Evolutionary conservation across 345 rosid genomes (phyloP), one percentile per base, ranked within the genome.

Genomic region (Citropsis articulata): DNA sequence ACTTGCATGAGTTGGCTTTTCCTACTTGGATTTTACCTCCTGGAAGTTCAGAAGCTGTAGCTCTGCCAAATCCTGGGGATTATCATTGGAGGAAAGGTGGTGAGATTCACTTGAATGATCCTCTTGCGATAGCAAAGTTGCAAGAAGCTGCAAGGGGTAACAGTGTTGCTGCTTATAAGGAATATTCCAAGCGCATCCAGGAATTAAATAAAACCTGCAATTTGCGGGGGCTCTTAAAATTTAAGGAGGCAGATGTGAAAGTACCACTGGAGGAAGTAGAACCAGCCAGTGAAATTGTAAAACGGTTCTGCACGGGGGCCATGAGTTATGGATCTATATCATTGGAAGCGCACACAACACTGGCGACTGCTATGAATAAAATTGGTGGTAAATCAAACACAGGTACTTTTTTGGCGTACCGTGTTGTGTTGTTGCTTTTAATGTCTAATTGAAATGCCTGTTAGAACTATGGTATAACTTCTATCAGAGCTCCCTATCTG

Each of bases 251-350:
- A 36, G 90, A 83, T 35, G 88, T 80, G 5, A 89, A 86, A 84
- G 81, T 97, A 76, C 92, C 97, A 28, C 65, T 97, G 75, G 96
- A 91, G 70, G 92, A 94, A 84, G 98, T 97, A 53, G 98, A 97
- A 83, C 92, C 97, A 28, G 98, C 98, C 25, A 92, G 98, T 81
- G 99, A 97, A 83, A 97, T 97, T 83, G 99, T 97, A 33, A 97
- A 97, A 82, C 88, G 99, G 69, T 97, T 97, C 77, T 93, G 97
- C 84, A 97, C 99, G 3, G 99, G 99, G 19, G 99, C 99, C 30
- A 94, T 97, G 99, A 97, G 99, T 82, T 97, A 97, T 84, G 99
- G 99, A 79, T 97, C 99, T 5, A 97, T 97, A 80, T 94, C 99
- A 69, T 67, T 92, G 77, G 99, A 97, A 89, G 99, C 99, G 16